Percentiles rank a stretch among this genome's conserved stretches.
These are phyloP conservation scores for Colletotrichum spinosum DNA, from an alignment of 2,329 filamentous ascomycete genomes.

Conservation along the genomic window DNA sequence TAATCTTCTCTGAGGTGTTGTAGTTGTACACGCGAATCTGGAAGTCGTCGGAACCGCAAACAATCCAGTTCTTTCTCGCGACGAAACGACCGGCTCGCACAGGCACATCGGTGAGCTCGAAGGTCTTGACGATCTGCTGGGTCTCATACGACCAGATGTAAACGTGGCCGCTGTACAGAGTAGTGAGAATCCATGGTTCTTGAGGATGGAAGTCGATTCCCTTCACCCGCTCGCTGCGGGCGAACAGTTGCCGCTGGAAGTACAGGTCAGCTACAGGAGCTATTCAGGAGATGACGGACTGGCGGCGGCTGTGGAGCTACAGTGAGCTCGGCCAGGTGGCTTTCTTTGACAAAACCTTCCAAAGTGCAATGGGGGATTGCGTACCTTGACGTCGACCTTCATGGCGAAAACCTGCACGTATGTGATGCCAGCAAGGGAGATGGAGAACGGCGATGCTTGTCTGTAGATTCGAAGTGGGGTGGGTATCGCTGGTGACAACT, in stretches of 20 bases:
- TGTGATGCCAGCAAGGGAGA: conserved; percentile 31
- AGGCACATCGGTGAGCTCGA: conserved; percentile 98
- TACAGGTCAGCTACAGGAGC: conserved; percentile 25
- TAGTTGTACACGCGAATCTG: conserved; percentile 91
- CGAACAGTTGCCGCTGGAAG: conserved; percentile 62
- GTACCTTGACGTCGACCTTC: conserved; percentile 39
- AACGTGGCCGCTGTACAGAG: conserved; percentile 93
- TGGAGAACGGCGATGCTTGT: conserved; percentile 26
- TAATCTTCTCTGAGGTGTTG: conserved; percentile 99
- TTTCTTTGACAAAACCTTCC: not conserved
- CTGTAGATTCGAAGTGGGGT: conserved; percentile 36
- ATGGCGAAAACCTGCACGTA: conserved; percentile 29
- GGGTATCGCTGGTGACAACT: conserved; percentile 25
- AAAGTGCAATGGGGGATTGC: not conserved
- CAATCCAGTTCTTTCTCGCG: conserved; percentile 98
- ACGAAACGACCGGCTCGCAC: conserved; percentile 97
- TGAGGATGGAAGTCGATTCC: conserved; percentile 97
- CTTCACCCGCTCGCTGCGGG: conserved; percentile 95
- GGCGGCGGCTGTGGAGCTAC: conserved; percentile 14
- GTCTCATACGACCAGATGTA: conserved; percentile 99
- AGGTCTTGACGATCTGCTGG: conserved; percentile 97
- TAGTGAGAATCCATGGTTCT: conserved; percentile 97
- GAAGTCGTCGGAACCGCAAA: conserved; percentile 92
- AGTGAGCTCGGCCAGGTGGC: conserved; percentile 3
- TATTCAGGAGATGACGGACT: conserved; percentile 24